Evolutionary conservation across 108 stramenopile species (phyloP).

Genomic region (Fragilariopsis cylindrus): DNA sequence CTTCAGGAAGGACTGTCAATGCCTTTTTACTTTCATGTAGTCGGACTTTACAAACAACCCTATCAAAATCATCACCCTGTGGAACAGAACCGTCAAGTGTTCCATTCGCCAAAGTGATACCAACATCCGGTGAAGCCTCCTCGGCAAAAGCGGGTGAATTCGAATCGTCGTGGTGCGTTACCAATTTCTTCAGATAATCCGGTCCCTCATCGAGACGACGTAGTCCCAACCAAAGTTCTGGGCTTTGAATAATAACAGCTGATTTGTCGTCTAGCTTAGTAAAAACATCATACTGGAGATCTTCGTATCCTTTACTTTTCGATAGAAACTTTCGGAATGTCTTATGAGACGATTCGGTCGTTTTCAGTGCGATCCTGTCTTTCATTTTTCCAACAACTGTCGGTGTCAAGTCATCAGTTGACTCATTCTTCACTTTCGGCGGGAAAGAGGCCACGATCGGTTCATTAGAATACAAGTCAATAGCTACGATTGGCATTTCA

Average conservation of each 20-base stretch:
- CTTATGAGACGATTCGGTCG: constrained; percentile 65
- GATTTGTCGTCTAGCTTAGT: constrained; percentile 24
- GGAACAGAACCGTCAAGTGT: constrained; percentile 64
- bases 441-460: constrained; percentile 69
- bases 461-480: constrained; percentile 70
- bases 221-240: constrained; percentile 67
- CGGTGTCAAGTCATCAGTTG: constrained; percentile 14
- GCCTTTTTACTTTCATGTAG: constrained; percentile 67
- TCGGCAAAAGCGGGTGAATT: constrained; percentile 46
- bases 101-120: constrained; percentile 61
- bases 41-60: constrained; percentile 70
- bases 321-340: constrained; percentile 70
- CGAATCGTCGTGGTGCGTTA: constrained; percentile 25
- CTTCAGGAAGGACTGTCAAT: constrained; percentile 77
- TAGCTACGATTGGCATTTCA: constrained; percentile 64
- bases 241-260: constrained; percentile 45
- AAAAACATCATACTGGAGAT: constrained; percentile 51
- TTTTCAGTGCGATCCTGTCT: constrained; percentile 38
- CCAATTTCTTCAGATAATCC: constrained; percentile 31
- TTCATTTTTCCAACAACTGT: constrained; percentile 47
- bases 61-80: constrained; percentile 73
- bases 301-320: constrained; percentile 52
- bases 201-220: constrained; percentile 58
- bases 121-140: constrained; percentile 39
- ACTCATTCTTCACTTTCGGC: constrained; percentile 50